Base-by-base conservation (phyloP, 176 grass and related monocot species). In the Bolboschoenus planiculmis region DNA sequence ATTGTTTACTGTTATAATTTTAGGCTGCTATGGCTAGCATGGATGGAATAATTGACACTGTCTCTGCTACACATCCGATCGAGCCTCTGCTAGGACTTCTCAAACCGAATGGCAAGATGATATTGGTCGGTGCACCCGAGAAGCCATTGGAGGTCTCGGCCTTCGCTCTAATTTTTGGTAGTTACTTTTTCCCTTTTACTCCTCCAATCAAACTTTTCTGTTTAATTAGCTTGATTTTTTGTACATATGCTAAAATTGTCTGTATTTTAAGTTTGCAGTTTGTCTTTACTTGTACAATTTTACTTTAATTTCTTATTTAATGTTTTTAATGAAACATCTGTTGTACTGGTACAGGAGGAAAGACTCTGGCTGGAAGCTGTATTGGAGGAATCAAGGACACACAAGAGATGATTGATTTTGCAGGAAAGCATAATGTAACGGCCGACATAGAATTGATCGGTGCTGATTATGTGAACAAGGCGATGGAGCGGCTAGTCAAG, bases 321-420 rank as follows among this genome's bases (percentile, higher is more conserved):
- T 74, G 39, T 67, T 74, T 15, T 11, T 48, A 11, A 47, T 74
- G 11, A 47, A 27, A 47, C n/a, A 73, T 73, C 0, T 80, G 44
- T 56, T 16, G 5, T 40, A n/a, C 36, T 40, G 64, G 35, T 53
- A 48, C 77, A 94, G 90, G 20, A 33, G 87, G 55, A 80, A 93
- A 86, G 83, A 89, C 18, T 27, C 31, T 96, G 4, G 78, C 85
- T 0, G 90, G 93, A 70, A 96, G 87, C 40, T 34, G 1, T 67
- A 91, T 88, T 56, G 93, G 93, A 16, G 93, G 90, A 43, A 89
- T 88, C 33, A 84, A 61, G 75, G 90, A 96, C 47, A 96, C 86
- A 7, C 88, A 96, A 84, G 93, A 90, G 44, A 96, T 91, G 93
- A 20, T 92, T 0, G 87, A 96, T 66, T 61, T 96, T 34, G 88